A percentile compares a stretch with the other conserved stretches of the same genome.
Evolutionary conservation across 768 basidiomycete genomes (phyloP).

Genomic region (Rhodosporidiobolus odoratus): DNA sequence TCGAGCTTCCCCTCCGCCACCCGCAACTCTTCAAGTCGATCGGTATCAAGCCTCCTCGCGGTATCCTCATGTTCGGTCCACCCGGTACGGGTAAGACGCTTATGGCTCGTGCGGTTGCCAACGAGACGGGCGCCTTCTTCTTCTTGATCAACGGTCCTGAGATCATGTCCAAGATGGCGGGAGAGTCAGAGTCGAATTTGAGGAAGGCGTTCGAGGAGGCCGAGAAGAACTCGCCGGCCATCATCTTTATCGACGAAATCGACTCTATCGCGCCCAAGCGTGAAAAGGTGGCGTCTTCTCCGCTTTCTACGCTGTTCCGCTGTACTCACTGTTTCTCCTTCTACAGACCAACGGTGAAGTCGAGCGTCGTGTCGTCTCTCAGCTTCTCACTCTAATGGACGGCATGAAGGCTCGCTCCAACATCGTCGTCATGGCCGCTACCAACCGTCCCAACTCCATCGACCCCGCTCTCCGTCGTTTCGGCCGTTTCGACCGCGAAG

Average conservation of each 20-base stretch:
- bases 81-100: slow-evolving; percentile 99
- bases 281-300: slow-evolving; percentile 70
- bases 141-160: slow-evolving; percentile 99
- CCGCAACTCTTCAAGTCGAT: slow-evolving; percentile 99
- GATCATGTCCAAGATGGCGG: slow-evolving; percentile 99
- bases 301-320: too few relatives aligned
- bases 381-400: slow-evolving; percentile 97
- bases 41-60: slow-evolving; percentile 98
- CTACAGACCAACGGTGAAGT: slow-evolving; percentile 95
- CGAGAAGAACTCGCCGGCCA: slow-evolving; percentile 98
- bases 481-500: slow-evolving; percentile 98
- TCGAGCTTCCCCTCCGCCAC: slow-evolving; percentile 94
- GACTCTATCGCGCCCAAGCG: slow-evolving; percentile 99
- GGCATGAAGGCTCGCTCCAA: slow-evolving; percentile 91
- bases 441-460: slow-evolving; percentile 97
- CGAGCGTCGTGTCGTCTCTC: slow-evolving; percentile 97
- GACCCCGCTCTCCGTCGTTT: slow-evolving; percentile 98
- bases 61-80: slow-evolving; percentile 97
- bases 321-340: slow-evolving; percentile 4
- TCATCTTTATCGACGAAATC: slow-evolving; percentile 99
- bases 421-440: slow-evolving; percentile 99
- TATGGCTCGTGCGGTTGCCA: slow-evolving; percentile 98
- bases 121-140: slow-evolving; percentile 99
- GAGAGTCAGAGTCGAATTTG: slow-evolving; percentile 94
- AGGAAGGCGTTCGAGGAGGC: slow-evolving; percentile 99